A percentile compares a stretch with the other conserved stretches of the same genome.
phyloP scores from a whole-genome alignment of 371 early-diverging fungal species.

The Mortierella sp. region DNA sequence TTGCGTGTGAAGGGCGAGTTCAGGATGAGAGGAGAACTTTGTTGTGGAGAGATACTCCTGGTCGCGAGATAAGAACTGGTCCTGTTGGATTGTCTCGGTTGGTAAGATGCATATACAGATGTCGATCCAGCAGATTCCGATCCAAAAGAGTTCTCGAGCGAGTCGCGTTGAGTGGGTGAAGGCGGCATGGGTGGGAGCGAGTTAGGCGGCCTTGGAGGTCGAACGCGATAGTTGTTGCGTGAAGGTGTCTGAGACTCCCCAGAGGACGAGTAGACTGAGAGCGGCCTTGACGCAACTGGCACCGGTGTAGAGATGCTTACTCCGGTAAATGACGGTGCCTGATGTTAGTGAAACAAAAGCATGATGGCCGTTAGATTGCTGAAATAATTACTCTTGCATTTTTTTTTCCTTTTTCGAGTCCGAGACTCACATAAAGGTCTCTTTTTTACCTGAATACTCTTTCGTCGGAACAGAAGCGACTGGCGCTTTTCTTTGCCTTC shows the following conservation, averaged over 20 bases:
- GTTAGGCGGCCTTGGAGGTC: constrained; percentile 40
- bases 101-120: background rate
- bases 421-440: background rate
- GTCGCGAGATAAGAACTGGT: constrained; percentile 36
- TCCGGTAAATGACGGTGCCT: constrained; percentile 21
- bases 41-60: constrained; percentile 26
- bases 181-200: constrained; percentile 27
- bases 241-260: constrained; percentile 31
- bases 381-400: too few species aligned
- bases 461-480: constrained; percentile 25
- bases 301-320: constrained; percentile 41
- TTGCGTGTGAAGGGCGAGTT: constrained; percentile 51
- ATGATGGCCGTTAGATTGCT: background rate
- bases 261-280: constrained; percentile 25
- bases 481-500: constrained; percentile 23
- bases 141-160: background rate
- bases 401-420: too few species aligned
- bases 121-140: background rate
- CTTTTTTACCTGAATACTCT: constrained; percentile 31
- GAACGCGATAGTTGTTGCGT: constrained; percentile 39
- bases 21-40: constrained; percentile 21
- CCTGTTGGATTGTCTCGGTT: constrained; percentile 1
- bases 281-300: constrained; percentile 17
- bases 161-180: constrained; percentile 25
- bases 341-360: background rate